Conservation (phyloP, 2,329 filamentous ascomycete genomes). For the Aspergillus sp. region DNA sequence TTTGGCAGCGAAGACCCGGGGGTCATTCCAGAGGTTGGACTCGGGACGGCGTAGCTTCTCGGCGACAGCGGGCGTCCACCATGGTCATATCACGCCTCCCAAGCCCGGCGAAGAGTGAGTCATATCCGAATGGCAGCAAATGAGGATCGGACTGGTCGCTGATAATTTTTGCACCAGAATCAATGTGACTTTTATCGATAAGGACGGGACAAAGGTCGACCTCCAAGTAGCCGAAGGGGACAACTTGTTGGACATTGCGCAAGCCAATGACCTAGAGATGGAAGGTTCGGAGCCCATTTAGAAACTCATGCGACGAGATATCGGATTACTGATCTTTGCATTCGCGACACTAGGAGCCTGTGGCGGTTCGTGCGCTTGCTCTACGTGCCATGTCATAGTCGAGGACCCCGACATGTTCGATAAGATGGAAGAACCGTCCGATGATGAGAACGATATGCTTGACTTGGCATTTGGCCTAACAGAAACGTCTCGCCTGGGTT, state of each 20-base stretch:
- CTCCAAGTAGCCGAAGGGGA: constrained; percentile 82
- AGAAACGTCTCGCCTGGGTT: constrained; percentile 80
- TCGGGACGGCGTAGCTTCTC: constrained; percentile 60
- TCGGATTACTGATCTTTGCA: background rate
- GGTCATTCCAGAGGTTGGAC: constrained; percentile 24
- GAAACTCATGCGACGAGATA: background rate
- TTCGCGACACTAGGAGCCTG: constrained; percentile 64
- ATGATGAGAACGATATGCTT: constrained; percentile 87
- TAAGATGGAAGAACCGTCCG: constrained; percentile 72
- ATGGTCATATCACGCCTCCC: constrained; percentile 80
- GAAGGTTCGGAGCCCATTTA: constrained; percentile 60
- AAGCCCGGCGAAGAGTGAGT: constrained; percentile 89
- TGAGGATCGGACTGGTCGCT: background rate
- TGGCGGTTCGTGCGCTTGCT: constrained; percentile 89
- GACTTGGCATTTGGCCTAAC: constrained; percentile 87
- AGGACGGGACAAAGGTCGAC: constrained; percentile 73
- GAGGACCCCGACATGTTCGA: constrained; percentile 71
- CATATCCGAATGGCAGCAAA: background rate
- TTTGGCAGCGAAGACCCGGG: constrained; percentile 8
- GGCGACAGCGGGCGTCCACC: constrained; percentile 57
- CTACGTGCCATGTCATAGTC: constrained; percentile 89
- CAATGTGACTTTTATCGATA: constrained; percentile 89
- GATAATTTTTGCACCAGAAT: constrained; percentile 54
- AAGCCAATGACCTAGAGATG: constrained; percentile 95
- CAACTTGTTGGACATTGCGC: constrained; percentile 92